Conservation (phyloP, 1,139 yeast species). For the Blastobotrys elegans region DNA sequence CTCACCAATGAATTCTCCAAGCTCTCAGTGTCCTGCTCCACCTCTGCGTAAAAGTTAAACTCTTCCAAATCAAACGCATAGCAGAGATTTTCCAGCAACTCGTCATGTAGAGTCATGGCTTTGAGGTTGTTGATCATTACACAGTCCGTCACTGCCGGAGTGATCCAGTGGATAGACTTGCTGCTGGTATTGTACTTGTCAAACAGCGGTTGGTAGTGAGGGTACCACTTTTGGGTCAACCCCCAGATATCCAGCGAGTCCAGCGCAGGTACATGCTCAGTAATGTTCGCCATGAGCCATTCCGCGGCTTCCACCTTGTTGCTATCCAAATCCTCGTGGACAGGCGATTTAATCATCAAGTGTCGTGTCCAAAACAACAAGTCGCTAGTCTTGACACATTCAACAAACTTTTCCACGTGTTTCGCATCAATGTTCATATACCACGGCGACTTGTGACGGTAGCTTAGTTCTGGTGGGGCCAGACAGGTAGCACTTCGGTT, state of each 20-base stretch:
- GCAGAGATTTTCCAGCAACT: conserved; percentile 7
- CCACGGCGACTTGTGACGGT: conserved; percentile 11
- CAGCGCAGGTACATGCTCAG: conserved; percentile 7
- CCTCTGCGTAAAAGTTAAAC: conserved; percentile 7
- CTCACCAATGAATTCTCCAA: conserved; percentile 4
- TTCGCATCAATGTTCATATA: conserved; percentile 6
- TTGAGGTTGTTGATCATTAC: conserved; percentile 8
- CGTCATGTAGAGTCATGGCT: conserved; percentile 11
- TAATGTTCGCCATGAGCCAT: conserved; percentile 6
- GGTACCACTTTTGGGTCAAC: conserved; percentile 8
- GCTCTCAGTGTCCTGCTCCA: not conserved
- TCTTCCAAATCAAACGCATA: conserved; percentile 13
- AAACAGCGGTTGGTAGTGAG: not conserved
- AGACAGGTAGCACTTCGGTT: conserved; percentile 8
- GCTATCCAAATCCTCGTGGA: not conserved
- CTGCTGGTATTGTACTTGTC: conserved; percentile 2
- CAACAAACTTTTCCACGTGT: conserved; percentile 7
- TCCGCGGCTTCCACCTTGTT: not conserved
- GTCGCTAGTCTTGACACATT: not conserved
- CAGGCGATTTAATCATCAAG: conserved; percentile 11
- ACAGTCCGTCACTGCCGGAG: conserved; percentile 4
- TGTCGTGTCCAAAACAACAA: conserved; percentile 13
- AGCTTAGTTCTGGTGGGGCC: conserved; percentile 10
- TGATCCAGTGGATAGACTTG: conserved; percentile 11
- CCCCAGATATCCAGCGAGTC: conserved; percentile 14